Evolutionary conservation across 192 early-diverging fungal species (phyloP), one percentile per base, ranked within the genome.

Genomic region (Paraglomus occultum): DNA sequence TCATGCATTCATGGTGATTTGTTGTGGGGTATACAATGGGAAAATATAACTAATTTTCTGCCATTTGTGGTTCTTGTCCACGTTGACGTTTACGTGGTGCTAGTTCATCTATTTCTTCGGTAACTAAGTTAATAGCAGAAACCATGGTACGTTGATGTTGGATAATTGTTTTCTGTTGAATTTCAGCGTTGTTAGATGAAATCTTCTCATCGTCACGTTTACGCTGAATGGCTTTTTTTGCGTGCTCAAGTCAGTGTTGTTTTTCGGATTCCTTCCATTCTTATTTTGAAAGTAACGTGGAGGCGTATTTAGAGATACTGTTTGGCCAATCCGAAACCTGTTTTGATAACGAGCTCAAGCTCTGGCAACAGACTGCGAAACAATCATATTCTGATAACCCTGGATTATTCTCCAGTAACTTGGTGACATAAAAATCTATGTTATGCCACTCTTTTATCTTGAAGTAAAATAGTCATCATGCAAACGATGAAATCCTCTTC

Each of bases 391-490:
- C 40, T 39, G 59, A 61, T 31, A 31, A 65, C n/a, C 23, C 63
- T 65, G 49, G 63, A 65, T 65, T 51, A 51, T 65, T 31, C 44
- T 65, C 22, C 49, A 65, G 63, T 51, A 65, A 51, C 63, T 65
- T 65, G 63, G 8, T 2, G 23, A 49, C 49, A 51, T 65, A 65
- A 64, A 12, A 50, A 39, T 64, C 63, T 64, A 64, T 65, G 48
- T 51, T 65, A 65, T 65, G 63, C 63, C 63, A 65, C 63, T 65
- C 63, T 65, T 65, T 65, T 22, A 65, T 51, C 20, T 64, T 64
- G 63, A 64, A 64, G 43, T 50, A 38, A 64, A 22, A 64, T 64
- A 64, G 48, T 12, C 63, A 64, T 64, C 63, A 64, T 64, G 47
- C 44, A 64, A 50, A 50, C 62, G 1, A 64, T 31, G 42, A 64